Evolutionary conservation across 129 eudicot genomes (phyloP).

Genomic region (Chrysanthemum lavandulifolium): DNA sequence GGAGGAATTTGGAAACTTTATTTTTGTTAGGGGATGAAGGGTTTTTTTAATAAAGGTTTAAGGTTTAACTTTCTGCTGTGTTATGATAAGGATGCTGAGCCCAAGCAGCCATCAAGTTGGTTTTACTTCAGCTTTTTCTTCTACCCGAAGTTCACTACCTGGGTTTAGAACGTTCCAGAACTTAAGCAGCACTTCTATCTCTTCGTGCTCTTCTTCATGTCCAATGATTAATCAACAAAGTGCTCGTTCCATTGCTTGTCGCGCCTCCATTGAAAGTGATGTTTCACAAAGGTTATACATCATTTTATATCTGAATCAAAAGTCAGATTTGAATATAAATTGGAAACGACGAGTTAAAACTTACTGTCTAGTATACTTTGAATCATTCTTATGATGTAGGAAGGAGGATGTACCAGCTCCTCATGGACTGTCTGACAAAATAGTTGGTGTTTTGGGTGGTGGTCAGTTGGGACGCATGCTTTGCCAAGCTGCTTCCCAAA

Average conservation of each 20-base stretch:
- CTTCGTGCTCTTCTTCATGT: constrained; percentile 10
- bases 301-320: neutral
- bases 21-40: too few species aligned
- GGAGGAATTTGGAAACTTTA: too few species aligned
- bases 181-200: neutral
- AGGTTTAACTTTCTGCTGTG: neutral
- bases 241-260: constrained; percentile 23
- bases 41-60: too few species aligned
- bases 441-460: constrained; percentile 96
- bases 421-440: constrained; percentile 70
- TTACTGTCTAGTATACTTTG: neutral
- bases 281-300: constrained; percentile 24
- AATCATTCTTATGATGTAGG: constrained; percentile 24
- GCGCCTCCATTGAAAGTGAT: constrained; percentile 20
- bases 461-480: constrained; percentile 96
- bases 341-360: too few species aligned
- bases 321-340: neutral
- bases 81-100: constrained; percentile 34
- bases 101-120: constrained; percentile 27
- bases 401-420: constrained; percentile 28
- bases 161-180: constrained; percentile 13
- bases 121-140: constrained; percentile 20
- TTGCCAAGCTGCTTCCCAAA: constrained; percentile 88
- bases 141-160: constrained; percentile 19
- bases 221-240: constrained; percentile 20